Conservation (phyloP, 2,329 filamentous ascomycete species). For the Curvularia lunata region DNA sequence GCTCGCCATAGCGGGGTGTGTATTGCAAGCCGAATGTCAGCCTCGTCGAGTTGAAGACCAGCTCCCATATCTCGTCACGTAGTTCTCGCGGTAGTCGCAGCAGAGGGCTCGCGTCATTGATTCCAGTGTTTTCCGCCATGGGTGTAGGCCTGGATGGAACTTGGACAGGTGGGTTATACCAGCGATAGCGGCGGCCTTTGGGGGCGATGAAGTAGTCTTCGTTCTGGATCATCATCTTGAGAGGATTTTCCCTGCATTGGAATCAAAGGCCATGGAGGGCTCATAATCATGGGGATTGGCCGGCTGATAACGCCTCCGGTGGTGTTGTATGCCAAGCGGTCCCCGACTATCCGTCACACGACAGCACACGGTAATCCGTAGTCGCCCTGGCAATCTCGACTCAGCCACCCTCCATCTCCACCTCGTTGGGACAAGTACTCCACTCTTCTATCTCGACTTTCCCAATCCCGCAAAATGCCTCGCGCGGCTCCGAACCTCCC, state of each 20-base stretch:
- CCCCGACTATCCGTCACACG: conserved; percentile 17
- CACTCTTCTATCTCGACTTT: conserved; percentile 17
- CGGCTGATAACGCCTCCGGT: conserved; percentile 14
- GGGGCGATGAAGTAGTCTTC: conserved; percentile 18
- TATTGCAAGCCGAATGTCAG: conserved; percentile 22
- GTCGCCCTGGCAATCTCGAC: conserved; percentile 18
- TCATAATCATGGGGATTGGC: conserved; percentile 16
- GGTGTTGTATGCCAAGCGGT: conserved; percentile 14
- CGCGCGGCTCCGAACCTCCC: conserved; percentile 12
- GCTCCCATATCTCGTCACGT: conserved; percentile 21
- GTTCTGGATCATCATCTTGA: conserved; percentile 21
- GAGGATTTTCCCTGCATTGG: conserved; percentile 9
- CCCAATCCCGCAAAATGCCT: conserved; percentile 20
- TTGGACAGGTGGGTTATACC: conserved; percentile 13
- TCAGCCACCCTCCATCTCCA: conserved; percentile 22
- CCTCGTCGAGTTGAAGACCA: conserved; percentile 24
- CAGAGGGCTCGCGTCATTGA: conserved; percentile 14
- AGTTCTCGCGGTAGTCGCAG: conserved; percentile 21
- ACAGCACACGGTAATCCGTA: conserved; percentile 14
- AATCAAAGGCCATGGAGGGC: conserved; percentile 9
- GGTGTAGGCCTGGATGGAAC: conserved; percentile 5
- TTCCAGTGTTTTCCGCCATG: conserved; percentile 6
- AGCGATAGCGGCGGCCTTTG: conserved; percentile 13
- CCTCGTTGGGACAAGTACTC: conserved; percentile 15
- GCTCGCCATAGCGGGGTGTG: conserved; percentile 19